These are phyloP conservation scores for Epipyxis sp. DNA, from an alignment of 108 stramenopile species.

Conservation along the genomic window DNA sequence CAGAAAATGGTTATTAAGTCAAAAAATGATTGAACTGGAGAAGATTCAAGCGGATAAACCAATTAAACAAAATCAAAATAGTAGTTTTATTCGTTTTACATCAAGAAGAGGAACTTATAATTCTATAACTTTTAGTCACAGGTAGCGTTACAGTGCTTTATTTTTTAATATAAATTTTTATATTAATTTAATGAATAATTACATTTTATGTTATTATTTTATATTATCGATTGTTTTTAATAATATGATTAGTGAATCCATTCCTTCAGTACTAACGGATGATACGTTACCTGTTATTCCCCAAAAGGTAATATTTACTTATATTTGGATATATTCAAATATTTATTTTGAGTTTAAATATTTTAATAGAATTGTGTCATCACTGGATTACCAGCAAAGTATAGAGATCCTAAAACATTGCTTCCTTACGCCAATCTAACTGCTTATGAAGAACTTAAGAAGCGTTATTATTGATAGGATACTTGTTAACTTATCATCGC, in stretches of 20 bases:
- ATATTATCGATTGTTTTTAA: neutral
- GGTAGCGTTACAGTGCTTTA: neutral
- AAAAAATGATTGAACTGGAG: no score
- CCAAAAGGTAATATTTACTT: neutral
- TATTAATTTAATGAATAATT: neutral
- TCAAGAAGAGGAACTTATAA: no score
- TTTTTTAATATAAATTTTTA: neutral
- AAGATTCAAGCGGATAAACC: no score
- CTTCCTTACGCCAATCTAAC: slow-evolving; percentile 15
- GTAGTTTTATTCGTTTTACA: no score
- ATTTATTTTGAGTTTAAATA: neutral
- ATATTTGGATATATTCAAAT: neutral
- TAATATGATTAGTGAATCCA: neutral
- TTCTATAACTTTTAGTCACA: no score
- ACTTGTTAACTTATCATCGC: no score
- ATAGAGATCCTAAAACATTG: slow-evolving; percentile 12
- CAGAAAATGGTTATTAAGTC: neutral
- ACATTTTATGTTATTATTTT: neutral
- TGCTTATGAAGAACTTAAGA: neutral
- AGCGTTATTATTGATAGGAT: neutral
- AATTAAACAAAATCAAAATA: no score
- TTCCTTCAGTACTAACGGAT: neutral
- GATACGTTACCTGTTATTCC: neutral
- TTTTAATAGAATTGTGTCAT: slow-evolving; percentile 22
- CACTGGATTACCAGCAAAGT: slow-evolving; percentile 29